Conservation (phyloP, 176 grass and related monocot species). For the Ampelocalamus luodianensis region DNA sequence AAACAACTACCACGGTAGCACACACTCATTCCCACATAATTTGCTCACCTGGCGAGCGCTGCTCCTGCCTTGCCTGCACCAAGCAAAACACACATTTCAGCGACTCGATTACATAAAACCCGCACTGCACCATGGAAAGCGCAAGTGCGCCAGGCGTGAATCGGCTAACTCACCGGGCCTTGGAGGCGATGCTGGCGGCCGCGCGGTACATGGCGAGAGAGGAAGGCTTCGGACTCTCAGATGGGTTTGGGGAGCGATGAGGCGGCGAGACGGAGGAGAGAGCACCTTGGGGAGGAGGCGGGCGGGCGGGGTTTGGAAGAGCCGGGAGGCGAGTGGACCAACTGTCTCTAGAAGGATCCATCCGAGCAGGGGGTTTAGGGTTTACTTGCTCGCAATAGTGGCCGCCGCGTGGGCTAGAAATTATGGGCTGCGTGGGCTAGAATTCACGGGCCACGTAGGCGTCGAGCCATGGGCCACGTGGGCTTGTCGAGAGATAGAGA, state of each 20-base stretch:
- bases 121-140: neutral
- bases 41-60: conserved; percentile 57
- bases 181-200: conserved; percentile 64
- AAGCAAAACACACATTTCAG: conserved; percentile 37
- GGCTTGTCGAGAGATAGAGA: neutral
- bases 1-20: neutral
- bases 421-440: neutral
- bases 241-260: neutral
- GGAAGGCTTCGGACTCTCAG: neutral
- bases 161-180: conserved; percentile 54
- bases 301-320: neutral
- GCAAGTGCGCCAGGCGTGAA: neutral
- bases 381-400: conserved; percentile 31
- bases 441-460: neutral
- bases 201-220: conserved; percentile 69
- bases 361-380: conserved; percentile 50
- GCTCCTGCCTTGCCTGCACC: conserved; percentile 63
- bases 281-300: conserved; percentile 22
- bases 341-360: conserved; percentile 50
- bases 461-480: neutral
- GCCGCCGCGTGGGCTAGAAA: neutral
- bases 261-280: conserved; percentile 27
- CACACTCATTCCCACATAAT: neutral
- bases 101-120: neutral
- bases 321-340: neutral